Evolutionary conservation across 495 filamentous ascomycete species (phyloP).

Genomic region (Lasiosphaeriaceae sp.): DNA sequence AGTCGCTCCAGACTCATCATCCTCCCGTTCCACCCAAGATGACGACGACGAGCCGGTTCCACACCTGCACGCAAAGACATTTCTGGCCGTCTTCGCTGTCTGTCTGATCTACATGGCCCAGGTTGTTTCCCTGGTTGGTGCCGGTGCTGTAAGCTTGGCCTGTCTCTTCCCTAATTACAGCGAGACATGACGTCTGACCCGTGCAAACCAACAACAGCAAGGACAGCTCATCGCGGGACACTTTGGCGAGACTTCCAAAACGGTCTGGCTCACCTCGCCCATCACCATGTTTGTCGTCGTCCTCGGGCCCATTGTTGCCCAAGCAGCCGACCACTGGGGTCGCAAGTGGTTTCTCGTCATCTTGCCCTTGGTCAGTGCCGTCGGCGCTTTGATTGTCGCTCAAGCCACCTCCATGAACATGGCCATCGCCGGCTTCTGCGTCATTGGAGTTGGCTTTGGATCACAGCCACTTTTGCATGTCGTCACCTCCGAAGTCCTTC

Average conservation of each 20-base stretch:
- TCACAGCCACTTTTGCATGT: slow-evolving; percentile 33
- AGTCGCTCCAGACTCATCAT: background rate
- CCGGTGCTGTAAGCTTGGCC: slow-evolving; percentile 24
- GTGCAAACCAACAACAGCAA: slow-evolving; percentile 15
- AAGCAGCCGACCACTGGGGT: slow-evolving; percentile 38
- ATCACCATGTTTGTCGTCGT: slow-evolving; percentile 31
- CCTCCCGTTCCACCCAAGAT: background rate
- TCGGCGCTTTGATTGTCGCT: slow-evolving; percentile 29
- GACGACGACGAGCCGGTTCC: slow-evolving; percentile 16
- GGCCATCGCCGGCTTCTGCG: slow-evolving; percentile 29
- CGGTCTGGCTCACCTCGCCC: slow-evolving; percentile 25
- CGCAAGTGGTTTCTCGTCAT: slow-evolving; percentile 33
- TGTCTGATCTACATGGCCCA: slow-evolving; percentile 33
- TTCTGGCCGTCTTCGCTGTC: slow-evolving; percentile 27
- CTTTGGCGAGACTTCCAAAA: slow-evolving; percentile 12
- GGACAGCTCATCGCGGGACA: slow-evolving; percentile 21
- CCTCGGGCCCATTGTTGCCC: slow-evolving; percentile 28
- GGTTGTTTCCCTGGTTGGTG: slow-evolving; percentile 26
- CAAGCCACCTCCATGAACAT: slow-evolving; percentile 28
- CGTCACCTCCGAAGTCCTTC: slow-evolving; percentile 33
- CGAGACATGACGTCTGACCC: background rate
- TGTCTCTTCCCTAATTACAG: background rate
- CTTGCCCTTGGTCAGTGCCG: slow-evolving; percentile 24
- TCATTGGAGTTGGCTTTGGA: slow-evolving; percentile 28
- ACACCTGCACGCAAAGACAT: slow-evolving; percentile 29